A percentile compares a stretch with the other conserved stretches of the same genome.
These are phyloP conservation scores for Azolla pinnata DNA, from an alignment of 75 land plant genomes.

Conservation along the genomic window DNA sequence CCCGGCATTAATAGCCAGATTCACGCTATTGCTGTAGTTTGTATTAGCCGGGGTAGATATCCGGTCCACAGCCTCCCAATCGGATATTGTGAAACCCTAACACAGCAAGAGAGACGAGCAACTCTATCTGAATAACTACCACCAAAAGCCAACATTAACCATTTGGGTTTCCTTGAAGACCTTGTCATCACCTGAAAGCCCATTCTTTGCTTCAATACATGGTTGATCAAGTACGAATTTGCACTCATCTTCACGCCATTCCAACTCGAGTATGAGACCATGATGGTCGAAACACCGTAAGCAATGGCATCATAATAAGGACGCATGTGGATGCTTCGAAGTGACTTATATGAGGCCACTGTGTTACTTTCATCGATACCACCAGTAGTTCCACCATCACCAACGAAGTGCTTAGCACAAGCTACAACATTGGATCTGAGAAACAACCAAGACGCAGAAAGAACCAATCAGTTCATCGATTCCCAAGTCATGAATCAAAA, in stretches of 20 bases:
- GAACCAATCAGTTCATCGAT: too few relatives aligned
- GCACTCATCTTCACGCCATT: slow-evolving; percentile 32
- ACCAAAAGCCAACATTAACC: neutral
- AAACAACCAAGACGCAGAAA: neutral
- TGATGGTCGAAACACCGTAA: slow-evolving; percentile 25
- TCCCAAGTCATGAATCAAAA: too few relatives aligned
- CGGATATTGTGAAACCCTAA: slow-evolving; percentile 75
- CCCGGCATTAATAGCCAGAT: slow-evolving; percentile 61
- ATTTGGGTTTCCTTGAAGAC: neutral
- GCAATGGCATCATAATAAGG: slow-evolving; percentile 22
- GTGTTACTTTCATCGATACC: slow-evolving; percentile 23
- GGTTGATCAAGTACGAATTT: slow-evolving; percentile 10
- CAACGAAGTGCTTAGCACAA: slow-evolving; percentile 29
- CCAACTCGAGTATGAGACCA: slow-evolving; percentile 34
- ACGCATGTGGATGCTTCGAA: slow-evolving; percentile 20
- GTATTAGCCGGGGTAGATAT: slow-evolving; percentile 41
- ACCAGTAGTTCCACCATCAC: slow-evolving; percentile 23
- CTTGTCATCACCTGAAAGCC: slow-evolving; percentile 24
- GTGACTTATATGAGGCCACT: slow-evolving; percentile 9
- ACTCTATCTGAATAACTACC: neutral
- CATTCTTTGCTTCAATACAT: slow-evolving; percentile 15
- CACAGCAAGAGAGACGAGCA: neutral
- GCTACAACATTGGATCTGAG: slow-evolving; percentile 23
- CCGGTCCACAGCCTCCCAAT: slow-evolving; percentile 66
- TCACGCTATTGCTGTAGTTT: slow-evolving; percentile 46